These are phyloP conservation scores for Mimosa bimucronata DNA, from an alignment of 306 rosid genomes.

Conservation along the genomic window DNA sequence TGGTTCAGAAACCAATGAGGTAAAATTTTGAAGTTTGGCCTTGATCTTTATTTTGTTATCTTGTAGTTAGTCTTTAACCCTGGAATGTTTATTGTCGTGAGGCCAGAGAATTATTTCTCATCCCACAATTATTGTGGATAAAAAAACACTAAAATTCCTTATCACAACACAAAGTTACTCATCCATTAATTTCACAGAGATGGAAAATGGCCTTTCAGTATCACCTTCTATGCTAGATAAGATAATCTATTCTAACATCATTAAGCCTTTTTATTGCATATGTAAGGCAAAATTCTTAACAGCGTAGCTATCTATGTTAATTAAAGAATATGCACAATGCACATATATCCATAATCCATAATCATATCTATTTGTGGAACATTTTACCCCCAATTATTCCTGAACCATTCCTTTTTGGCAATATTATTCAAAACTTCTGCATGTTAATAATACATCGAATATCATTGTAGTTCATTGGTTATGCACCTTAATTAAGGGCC, in stretches of 20 bases:
- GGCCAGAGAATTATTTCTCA: conserved; percentile 14
- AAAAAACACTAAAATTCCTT: conserved; percentile 8
- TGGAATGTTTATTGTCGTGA: neutral
- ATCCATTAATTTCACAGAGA: conserved; percentile 11
- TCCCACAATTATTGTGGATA: neutral
- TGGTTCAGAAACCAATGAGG: conserved; percentile 89
- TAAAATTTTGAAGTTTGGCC: conserved; percentile 20
- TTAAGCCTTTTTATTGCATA: neutral
- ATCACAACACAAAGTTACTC: neutral
- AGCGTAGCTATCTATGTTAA: conserved; percentile 8
- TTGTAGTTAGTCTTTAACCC: neutral
- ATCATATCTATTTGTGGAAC: neutral
- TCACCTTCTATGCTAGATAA: neutral
- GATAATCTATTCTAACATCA: neutral
- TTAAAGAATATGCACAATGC: conserved; percentile 1
- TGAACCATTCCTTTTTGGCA: neutral
- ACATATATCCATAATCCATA: neutral
- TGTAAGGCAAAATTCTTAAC: neutral
- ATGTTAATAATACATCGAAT: conserved; percentile 10
- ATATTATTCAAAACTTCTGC: neutral
- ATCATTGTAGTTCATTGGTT: conserved; percentile 30
- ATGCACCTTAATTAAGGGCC: neutral
- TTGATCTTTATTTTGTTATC: neutral
- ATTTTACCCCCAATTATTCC: neutral
- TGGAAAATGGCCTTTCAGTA: neutral